Evolutionary conservation across 495 filamentous ascomycete species (phyloP).

Genomic region (Chaetomium tenue): DNA sequence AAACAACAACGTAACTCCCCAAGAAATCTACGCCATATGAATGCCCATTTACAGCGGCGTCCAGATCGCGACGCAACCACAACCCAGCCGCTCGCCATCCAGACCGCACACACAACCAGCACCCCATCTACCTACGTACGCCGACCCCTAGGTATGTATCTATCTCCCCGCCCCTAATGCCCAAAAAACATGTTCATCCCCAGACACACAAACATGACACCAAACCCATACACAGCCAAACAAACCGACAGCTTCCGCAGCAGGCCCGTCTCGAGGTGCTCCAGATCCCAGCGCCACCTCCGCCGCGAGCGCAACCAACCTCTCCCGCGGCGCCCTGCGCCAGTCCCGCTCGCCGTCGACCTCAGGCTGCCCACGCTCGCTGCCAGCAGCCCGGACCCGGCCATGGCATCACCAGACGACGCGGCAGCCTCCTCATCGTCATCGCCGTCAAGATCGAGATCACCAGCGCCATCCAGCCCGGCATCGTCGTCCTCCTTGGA

Average conservation of each 20-base stretch:
- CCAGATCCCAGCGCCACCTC: conserved; percentile 50
- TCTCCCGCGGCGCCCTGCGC: conserved; percentile 16
- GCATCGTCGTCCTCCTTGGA: conserved; percentile 85
- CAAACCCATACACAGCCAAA: conserved; percentile 75
- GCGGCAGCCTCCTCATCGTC: conserved; percentile 38
- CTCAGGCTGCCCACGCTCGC: conserved; percentile 46
- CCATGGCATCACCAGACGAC: conserved; percentile 26
- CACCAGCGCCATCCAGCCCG: conserved; percentile 44
- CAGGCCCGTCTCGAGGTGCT: conserved; percentile 52
- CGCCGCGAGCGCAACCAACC: conserved; percentile 34
- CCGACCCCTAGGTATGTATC: not conserved
- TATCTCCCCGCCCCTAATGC: conserved; percentile 13
- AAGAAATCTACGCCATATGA: not conserved
- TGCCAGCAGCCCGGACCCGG: conserved; percentile 43
- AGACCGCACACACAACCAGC: no score
- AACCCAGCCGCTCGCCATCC: no score
- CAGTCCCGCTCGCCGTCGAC: conserved; percentile 42
- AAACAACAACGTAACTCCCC: no score
- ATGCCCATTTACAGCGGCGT: not conserved
- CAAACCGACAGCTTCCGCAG: conserved; percentile 70
- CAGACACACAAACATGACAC: conserved; percentile 89
- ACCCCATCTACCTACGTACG: not conserved
- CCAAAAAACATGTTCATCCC: conserved; percentile 61
- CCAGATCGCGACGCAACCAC: not conserved
- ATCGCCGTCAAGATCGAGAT: conserved; percentile 49